Base-by-base conservation (phyloP, 1,284 basidiomycete species). In the Moesziomyces sp. region DNA sequence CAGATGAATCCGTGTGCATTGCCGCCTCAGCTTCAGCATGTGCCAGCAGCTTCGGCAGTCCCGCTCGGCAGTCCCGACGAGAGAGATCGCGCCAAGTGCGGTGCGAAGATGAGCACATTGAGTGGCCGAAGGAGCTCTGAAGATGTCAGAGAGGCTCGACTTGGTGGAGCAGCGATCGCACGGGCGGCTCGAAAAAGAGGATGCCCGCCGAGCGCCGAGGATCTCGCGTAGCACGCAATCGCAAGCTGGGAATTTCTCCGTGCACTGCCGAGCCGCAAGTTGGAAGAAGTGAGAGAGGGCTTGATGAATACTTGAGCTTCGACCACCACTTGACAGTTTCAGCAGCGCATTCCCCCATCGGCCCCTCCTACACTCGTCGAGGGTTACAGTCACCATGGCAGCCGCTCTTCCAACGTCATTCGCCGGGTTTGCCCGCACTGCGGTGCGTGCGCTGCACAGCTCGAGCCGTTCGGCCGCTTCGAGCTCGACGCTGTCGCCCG, bases 401-500 rank as follows among this genome's bases (percentile, higher is more conserved):
- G 53, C 58, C 9, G n/a, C 49, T 16, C 55, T 72, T 24, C 40
- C 60, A 8, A 49, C 60, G 18, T 57, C 64, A 4, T 48, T 73
- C n/a, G 51, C 49, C 8, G 53, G 64, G 14, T n/a, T 62, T 23
- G 58, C 60, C 19, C 63, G 70, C 9, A 51, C 70, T 2, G 64
- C 64, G 21, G 47, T 67, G 43, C 70, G 70, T 44, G 51, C 57
- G 21, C 43, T 73, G 40, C 55, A 68, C 57, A 53, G 24, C 53
- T 54, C 64, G 13, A 44, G 18, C 18, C 40, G 54, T 34, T 49
- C 59, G n/a, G 28, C 57, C 30, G 58, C 63, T 44, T 55, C 61
- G 16, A 56, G 59, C 6, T 68, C 64, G n/a, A 48, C 47, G 13
- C 62, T 73, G 28, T 63, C 69, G 5, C 61, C 74, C 49, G 74